Base-by-base conservation (phyloP, 306 rosid species). In the Quercus agrifolia region DNA sequence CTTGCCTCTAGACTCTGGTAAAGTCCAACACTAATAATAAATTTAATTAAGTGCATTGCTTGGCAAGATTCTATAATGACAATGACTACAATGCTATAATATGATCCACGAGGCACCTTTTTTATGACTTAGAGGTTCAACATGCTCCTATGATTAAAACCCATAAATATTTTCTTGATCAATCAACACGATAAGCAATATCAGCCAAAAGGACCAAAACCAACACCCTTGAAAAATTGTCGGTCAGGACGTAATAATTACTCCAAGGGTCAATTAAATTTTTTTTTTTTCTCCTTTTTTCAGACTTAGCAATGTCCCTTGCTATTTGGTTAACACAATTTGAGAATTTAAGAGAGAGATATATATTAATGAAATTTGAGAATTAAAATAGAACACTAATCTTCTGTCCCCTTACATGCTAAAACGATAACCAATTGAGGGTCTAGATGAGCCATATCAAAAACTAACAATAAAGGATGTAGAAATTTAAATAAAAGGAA, bases 231-330 rank as follows among this genome's bases (percentile, higher is more conserved):
- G 71, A 69, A 44, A 21, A 62, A 1, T 3, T 79, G 87, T 75
- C 84, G 78, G 83, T 79, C 78, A 62, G 81, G 64, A 66, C 58
- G 56, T 59, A 33, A 5, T 33, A n/a, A 51, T n/a, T 44, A 58
- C 73, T 31, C 18, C 19, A 38, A n/a, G 15, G 5, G 70, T 2
- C 20, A 41, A 63, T 57, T 57, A 15, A 13, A 1, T 14, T 13
- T 6, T 13, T 28, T 6, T 61, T 31, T 1, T 33, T 25, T 3
- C 46, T 41, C 11, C 46, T 41, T 41, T 41, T 38, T 41, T 41
- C 11, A 41, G 12, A 41, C 46, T 11, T 41, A 8, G 46, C 46
- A 8, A 41, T 41, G 12, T 12, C 46, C 3, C 46, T 41, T 41
- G 1, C 46, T 41, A 8, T 2, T 8, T 41, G 46, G 46, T 41